Evolutionary conservation across 352 stramenopile genomes (phyloP).

Genomic region (Pythium chondricola): DNA sequence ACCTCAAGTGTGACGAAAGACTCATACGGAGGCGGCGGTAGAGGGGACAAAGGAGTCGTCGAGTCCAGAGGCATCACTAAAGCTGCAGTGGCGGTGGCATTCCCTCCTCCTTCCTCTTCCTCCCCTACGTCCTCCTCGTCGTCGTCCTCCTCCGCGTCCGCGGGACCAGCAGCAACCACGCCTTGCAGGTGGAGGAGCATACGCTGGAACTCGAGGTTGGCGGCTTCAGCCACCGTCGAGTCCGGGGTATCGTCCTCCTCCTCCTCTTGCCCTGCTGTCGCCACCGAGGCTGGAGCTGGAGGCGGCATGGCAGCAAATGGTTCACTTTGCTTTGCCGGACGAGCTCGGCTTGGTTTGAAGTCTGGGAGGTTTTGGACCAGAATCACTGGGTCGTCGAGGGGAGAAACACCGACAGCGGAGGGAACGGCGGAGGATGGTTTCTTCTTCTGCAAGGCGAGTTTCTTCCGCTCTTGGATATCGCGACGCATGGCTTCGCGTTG

Average conservation of each 20-base stretch:
- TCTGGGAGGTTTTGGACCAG: slow-evolving; percentile 63
- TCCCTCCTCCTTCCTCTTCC: not conserved
- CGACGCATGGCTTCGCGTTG: slow-evolving; percentile 24
- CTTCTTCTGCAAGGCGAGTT: slow-evolving; percentile 13
- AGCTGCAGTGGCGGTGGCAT: not conserved
- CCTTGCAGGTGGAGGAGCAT: slow-evolving; percentile 74
- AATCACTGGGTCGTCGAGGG: slow-evolving; percentile 62
- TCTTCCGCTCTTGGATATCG: slow-evolving; percentile 40
- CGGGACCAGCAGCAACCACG: slow-evolving; percentile 31
- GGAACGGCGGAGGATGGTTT: not conserved
- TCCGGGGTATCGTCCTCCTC: slow-evolving; percentile 8
- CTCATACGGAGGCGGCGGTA: slow-evolving; percentile 28
- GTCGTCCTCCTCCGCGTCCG: slow-evolving; percentile 29
- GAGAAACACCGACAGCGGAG: not conserved
- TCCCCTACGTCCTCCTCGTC: slow-evolving; percentile 14
- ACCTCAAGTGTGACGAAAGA: slow-evolving; percentile 1
- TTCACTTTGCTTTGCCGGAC: not conserved
- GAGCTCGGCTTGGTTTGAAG: slow-evolving; percentile 10
- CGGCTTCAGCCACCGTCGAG: slow-evolving; percentile 13
- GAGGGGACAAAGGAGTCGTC: too few relatives aligned
- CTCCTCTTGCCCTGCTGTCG: not conserved
- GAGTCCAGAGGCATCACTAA: not conserved
- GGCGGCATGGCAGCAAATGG: slow-evolving; percentile 11
- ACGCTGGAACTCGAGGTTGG: slow-evolving; percentile 63
- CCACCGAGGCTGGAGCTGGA: slow-evolving; percentile 14